Evolutionary conservation across 129 eudicot genomes (phyloP).

Genomic region (Apium graveolens): DNA sequence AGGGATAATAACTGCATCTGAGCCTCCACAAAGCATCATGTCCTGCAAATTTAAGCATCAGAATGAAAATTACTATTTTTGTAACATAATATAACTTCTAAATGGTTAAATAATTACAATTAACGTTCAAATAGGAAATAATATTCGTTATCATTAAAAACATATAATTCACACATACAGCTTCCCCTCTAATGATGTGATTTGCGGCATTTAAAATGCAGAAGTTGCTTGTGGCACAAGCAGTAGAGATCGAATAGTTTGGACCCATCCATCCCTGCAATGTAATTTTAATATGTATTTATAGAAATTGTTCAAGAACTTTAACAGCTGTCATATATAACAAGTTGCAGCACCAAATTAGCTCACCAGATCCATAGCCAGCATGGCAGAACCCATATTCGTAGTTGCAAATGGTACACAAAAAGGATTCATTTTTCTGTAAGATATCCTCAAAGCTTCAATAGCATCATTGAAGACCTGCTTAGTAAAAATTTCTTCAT

Average conservation of each 20-base stretch:
- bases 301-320: constrained; percentile 8
- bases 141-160: neutral
- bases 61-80: neutral
- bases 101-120: too few species aligned
- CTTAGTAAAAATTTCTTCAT: neutral
- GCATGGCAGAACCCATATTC: constrained; percentile 97
- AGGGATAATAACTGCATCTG: constrained; percentile 90
- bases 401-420: constrained; percentile 96
- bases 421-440: constrained; percentile 93
- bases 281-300: neutral
- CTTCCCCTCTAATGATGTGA: constrained; percentile 97
- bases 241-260: constrained; percentile 91
- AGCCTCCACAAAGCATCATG: constrained; percentile 98
- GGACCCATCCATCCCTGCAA: constrained; percentile 99
- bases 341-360: neutral
- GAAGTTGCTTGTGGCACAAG: constrained; percentile 95
- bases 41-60: constrained; percentile 43
- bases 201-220: constrained; percentile 93
- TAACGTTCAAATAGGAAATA: neutral
- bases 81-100: too few species aligned
- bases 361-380: constrained; percentile 89
- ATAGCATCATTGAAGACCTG: constrained; percentile 93
- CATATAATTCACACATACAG: constrained; percentile 45
- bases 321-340: neutral
- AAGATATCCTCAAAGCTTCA: constrained; percentile 88